Percentiles rank a stretch among this genome's conserved stretches.
Conservation (phyloP, 352 stramenopile species). For the Phytophthora sp. region DNA sequence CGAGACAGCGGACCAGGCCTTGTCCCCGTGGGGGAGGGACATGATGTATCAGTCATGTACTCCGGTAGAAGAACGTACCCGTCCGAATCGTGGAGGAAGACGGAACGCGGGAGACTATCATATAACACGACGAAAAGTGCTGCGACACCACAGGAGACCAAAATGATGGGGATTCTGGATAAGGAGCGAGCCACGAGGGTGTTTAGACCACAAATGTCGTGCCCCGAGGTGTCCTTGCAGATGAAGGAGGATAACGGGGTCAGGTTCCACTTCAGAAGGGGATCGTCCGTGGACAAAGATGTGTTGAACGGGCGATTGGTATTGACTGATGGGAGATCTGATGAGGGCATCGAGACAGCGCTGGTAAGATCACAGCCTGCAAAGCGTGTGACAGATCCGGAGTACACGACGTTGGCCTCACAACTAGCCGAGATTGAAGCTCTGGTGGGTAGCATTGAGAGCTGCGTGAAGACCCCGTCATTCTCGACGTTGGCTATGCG, state of each 20-base stretch:
- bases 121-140: conserved; percentile 25
- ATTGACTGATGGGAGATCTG: conserved; percentile 24
- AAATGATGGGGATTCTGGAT: conserved; percentile 47
- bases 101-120: conserved; percentile 48
- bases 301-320: conserved; percentile 26
- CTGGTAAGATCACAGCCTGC: conserved; percentile 23
- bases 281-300: conserved; percentile 29
- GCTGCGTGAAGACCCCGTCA: conserved; percentile 40
- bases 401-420: conserved; percentile 46
- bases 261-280: conserved; percentile 69
- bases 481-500: conserved; percentile 48
- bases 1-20: conserved; percentile 29
- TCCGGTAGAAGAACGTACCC: conserved; percentile 73
- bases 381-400: conserved; percentile 37
- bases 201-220: conserved; percentile 22
- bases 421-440: conserved; percentile 69
- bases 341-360: conserved; percentile 6
- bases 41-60: conserved; percentile 59
- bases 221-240: conserved; percentile 20
- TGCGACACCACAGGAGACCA: conserved; percentile 36
- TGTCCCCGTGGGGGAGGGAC: conserved; percentile 26
- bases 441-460: conserved; percentile 64
- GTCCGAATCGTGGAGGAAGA: conserved; percentile 58
- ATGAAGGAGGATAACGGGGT: conserved; percentile 44
- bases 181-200: conserved; percentile 39